Base-by-base conservation (phyloP, 2,329 filamentous ascomycete genomes). In the Pezicula carpinea region DNA sequence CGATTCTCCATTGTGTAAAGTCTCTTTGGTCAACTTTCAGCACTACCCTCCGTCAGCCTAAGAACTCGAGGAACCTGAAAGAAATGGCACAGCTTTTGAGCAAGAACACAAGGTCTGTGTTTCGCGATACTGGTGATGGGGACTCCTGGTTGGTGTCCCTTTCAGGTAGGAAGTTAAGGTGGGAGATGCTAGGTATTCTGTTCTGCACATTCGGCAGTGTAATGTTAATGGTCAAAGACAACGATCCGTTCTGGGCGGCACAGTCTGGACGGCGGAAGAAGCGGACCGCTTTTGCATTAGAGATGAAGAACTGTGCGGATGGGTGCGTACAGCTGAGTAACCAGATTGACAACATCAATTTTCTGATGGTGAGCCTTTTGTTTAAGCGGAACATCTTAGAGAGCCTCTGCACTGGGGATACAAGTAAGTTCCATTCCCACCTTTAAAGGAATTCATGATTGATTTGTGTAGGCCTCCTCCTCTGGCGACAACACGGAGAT, bases 401-500 rank as follows among this genome's bases (percentile, higher is more conserved):
- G 17, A 57, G 47, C 15, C 34, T 50, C 1, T 42, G 54, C 11
- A 22, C 50, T 21, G 54, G 53, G 14, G 51, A 57, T 43, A 41
- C 49, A 5, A 49, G 54, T 55, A 39, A 45, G 49, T 42, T 39
- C 7, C 6, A 7, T 13, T 13, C 21, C 15, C 18, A 15, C 21
- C 11, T 15, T 11, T 6, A 13, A 5, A 14, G 18, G 8, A 10
- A 19, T 3, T 14, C 19, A 17, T 15, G 5, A 32, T 26, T 46
- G 17, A 48, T 15, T 5, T 19, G 6, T 38, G 14, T n/a, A 55
- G 51, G 41, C 33, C 41, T 55, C 6, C 42, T 47, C 22, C 50
- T 52, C 6, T 57, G 53, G 54, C 35, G 54, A n/a, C 21, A 53
- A 3, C 47, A 55, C 29, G 48, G 53, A 29, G 53, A 57, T 17